Evolutionary conservation across 495 filamentous ascomycete species (phyloP).

Genomic region (Pseudevernia furfuracea): DNA sequence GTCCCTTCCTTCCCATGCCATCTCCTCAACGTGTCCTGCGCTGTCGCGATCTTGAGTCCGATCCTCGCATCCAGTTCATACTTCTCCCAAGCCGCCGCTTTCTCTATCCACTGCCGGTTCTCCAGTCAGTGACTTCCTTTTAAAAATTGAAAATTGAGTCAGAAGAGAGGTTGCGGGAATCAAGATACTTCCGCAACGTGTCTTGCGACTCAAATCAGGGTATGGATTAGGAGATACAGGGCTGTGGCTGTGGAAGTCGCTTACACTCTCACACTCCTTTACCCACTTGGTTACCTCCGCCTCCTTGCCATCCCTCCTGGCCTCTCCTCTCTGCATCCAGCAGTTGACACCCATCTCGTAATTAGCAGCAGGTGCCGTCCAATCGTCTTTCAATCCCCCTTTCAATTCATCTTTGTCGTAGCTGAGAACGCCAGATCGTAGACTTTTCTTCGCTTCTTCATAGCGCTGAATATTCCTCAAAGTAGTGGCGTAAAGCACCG

Average conservation of each 20-base stretch:
- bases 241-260: neutral
- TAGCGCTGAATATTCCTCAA: slow-evolving; percentile 53
- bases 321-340: slow-evolving; percentile 53
- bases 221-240: neutral
- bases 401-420: slow-evolving; percentile 65
- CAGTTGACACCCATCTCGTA: slow-evolving; percentile 83
- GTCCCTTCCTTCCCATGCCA: slow-evolving; percentile 38
- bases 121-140: neutral
- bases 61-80: slow-evolving; percentile 84
- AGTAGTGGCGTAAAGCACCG: slow-evolving; percentile 59
- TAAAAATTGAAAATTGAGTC: neutral
- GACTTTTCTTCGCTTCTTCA: slow-evolving; percentile 54
- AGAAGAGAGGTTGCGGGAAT: neutral
- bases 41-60: slow-evolving; percentile 76
- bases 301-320: slow-evolving; percentile 24
- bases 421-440: slow-evolving; percentile 52
- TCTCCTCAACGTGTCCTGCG: slow-evolving; percentile 66
- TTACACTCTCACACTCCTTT: slow-evolving; percentile 52
- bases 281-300: slow-evolving; percentile 43
- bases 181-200: neutral
- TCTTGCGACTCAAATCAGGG: neutral
- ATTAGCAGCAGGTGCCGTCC: slow-evolving; percentile 68
- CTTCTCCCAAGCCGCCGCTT: slow-evolving; percentile 73
- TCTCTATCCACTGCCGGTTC: slow-evolving; percentile 51
- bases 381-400: slow-evolving; percentile 69